phyloP scores from a whole-genome alignment of 192 early-diverging fungal genomes.

The Coemansia sp. region DNA sequence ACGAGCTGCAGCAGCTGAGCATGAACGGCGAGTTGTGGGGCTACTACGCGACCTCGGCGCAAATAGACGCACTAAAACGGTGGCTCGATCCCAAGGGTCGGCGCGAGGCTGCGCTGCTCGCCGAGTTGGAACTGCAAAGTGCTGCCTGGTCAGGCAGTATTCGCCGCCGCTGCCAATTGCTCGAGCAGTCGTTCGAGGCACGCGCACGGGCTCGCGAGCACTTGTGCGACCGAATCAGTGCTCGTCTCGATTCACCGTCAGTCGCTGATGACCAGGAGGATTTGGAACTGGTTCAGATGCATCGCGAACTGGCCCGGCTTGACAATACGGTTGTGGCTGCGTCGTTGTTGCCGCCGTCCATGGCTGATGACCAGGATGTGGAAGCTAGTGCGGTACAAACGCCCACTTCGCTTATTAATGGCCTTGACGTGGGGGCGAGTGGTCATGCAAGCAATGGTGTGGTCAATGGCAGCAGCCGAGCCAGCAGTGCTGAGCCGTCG shows the following conservation, averaged over 20 bases:
- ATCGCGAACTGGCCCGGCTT: constrained; percentile 21
- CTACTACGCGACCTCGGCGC: constrained; percentile 51
- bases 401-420: background rate
- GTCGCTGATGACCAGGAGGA: constrained; percentile 5
- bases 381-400: background rate
- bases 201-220: constrained; percentile 24
- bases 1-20: constrained; percentile 13
- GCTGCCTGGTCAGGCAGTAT: constrained; percentile 56
- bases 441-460: background rate
- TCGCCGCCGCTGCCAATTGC: constrained; percentile 55
- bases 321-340: constrained; percentile 20
- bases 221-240: constrained; percentile 26
- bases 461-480: constrained; percentile 26
- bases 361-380: constrained; percentile 12
- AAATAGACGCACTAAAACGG: constrained; percentile 66
- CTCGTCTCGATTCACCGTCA: background rate
- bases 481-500: constrained; percentile 34
- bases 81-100: constrained; percentile 81
- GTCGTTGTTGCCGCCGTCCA: constrained; percentile 29
- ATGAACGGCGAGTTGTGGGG: constrained; percentile 47
- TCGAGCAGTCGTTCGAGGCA: constrained; percentile 34
- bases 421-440: background rate
- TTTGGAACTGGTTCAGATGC: constrained; percentile 9
- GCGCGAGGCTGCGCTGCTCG: constrained; percentile 66
- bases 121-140: constrained; percentile 59